Percentiles rank a stretch among this genome's conserved stretches.
phyloP scores from a whole-genome alignment of 2,329 filamentous ascomycete species.

The Calonectria pseudoturangicola region DNA sequence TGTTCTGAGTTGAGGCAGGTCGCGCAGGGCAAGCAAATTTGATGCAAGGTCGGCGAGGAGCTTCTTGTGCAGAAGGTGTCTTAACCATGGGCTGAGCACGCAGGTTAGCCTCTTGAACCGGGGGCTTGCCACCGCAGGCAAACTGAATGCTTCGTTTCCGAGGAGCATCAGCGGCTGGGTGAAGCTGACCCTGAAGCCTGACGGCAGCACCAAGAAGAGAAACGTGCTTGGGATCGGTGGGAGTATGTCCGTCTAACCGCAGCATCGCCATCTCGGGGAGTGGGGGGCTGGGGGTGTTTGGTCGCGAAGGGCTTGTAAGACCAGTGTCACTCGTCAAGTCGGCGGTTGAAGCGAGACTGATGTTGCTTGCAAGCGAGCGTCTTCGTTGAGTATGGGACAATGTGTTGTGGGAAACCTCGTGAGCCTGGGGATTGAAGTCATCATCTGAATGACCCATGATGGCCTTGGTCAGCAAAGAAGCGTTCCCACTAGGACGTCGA shows the following conservation, averaged over 20 bases:
- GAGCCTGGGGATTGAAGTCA: slow-evolving; percentile 64
- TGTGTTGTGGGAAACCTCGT: slow-evolving; percentile 51
- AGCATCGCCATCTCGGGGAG: slow-evolving; percentile 74
- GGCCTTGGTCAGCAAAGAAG: slow-evolving; percentile 91
- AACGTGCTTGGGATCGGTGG: slow-evolving; percentile 52
- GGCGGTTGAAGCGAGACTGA: slow-evolving; percentile 87
- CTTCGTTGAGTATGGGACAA: slow-evolving; percentile 64
- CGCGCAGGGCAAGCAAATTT: slow-evolving; percentile 84
- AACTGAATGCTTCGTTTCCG: slow-evolving; percentile 96
- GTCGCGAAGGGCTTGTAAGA: slow-evolving; percentile 90
- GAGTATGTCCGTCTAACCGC: slow-evolving; percentile 60
- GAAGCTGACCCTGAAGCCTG: slow-evolving; percentile 61
- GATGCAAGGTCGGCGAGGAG: slow-evolving; percentile 77
- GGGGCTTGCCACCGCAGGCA: slow-evolving; percentile 82
- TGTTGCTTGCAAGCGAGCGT: slow-evolving; percentile 85
- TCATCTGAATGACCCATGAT: slow-evolving; percentile 81
- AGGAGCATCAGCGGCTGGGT: slow-evolving; percentile 59
- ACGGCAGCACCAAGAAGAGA: slow-evolving; percentile 52
- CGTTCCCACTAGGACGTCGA: slow-evolving; percentile 73
- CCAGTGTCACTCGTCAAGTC: slow-evolving; percentile 97
- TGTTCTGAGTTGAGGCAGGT: slow-evolving; percentile 65
- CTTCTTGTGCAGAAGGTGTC: slow-evolving; percentile 60
- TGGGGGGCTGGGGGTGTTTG: slow-evolving; percentile 92
- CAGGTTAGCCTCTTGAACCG: slow-evolving; percentile 64
- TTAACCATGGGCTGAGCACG: slow-evolving; percentile 59